Conservation (phyloP, 495 filamentous ascomycete species). For the Penicillium simplicissimum region DNA sequence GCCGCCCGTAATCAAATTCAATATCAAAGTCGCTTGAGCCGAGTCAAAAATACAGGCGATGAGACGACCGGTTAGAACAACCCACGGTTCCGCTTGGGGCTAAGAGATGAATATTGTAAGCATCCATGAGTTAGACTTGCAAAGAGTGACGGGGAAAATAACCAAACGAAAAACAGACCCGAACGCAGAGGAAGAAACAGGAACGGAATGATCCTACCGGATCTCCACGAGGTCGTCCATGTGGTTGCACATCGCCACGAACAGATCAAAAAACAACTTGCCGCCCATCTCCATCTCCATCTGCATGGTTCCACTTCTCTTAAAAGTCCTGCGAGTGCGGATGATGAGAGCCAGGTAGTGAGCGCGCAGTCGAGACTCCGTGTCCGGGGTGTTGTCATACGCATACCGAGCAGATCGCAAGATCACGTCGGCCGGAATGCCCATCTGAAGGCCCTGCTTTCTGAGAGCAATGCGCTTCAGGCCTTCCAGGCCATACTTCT, state of each 20-base stretch:
- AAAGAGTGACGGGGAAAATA: conserved; percentile 2
- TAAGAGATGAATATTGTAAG: conserved; percentile 25
- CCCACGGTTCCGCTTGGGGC: conserved; percentile 41
- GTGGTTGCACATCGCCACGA: conserved; percentile 96
- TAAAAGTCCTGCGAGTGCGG: conserved; percentile 89
- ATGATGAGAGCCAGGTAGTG: conserved; percentile 95
- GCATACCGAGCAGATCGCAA: conserved; percentile 88
- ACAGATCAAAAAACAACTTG: conserved; percentile 94
- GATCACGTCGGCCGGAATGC: conserved; percentile 83
- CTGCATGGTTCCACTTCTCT: conserved; percentile 95
- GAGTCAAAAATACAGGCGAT: conserved; percentile 17
- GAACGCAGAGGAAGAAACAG: background rate
- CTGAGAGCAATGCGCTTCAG: conserved; percentile 84
- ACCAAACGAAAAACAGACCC: conserved; percentile 7
- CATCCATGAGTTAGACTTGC: conserved; percentile 2
- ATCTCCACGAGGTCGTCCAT: conserved; percentile 82
- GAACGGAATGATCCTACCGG: conserved; percentile 30
- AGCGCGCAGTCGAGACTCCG: conserved; percentile 84
- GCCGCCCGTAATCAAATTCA: conserved; percentile 24
- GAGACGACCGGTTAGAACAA: conserved; percentile 39
- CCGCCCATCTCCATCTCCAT: conserved; percentile 93
- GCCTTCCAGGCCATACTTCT: conserved; percentile 80
- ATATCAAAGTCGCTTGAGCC: conserved; percentile 31
- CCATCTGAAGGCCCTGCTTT: conserved; percentile 87
- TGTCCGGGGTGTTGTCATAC: conserved; percentile 91